Base-by-base conservation (phyloP, 305 asterid species). In the Fraxinus ornus region DNA sequence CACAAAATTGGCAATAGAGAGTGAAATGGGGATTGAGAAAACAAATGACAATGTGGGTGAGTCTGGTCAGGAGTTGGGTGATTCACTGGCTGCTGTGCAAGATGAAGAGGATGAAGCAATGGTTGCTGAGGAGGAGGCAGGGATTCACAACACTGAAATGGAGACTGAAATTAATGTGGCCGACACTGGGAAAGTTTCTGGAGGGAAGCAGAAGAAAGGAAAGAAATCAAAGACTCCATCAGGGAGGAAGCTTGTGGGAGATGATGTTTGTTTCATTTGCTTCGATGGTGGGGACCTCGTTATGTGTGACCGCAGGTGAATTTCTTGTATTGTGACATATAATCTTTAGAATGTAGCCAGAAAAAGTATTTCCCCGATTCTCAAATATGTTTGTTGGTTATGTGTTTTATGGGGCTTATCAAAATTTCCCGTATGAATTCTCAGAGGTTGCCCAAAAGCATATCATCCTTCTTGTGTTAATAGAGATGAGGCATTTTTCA, bases 261-360 rank as follows among this genome's bases (percentile, higher is more conserved):
- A 97, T 80, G 98, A 97, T 84, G 98, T 97, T 79, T 97, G 99
- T 86, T 94, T 97, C 91, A 93, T 97, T 86, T 97, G 99, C 94
- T 97, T 97, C 83, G 98, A 97, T 87, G 99, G 99, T 73, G 99
- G 99, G 75, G 92, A 91, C 71, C 98, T 97, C n/a, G 95, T 94
- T 80, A 87, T 97, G 47, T 94, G 99, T 88, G 98, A 93, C 84
- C 94, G 97, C 19, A 90, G 98, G 99, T 97, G 86, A 84, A 88
- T 39, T 85, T 78, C 85, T 52, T 81, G 83, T 64, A 78, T 62
- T 33, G 52, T 78, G 76, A 78, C 28, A 78, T 47, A 78, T 77
- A 78, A 64, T 60, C 13, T 75, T 82, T 79, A 72, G 19, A 32
- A 44, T 57, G 77, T 80, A 35, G 39, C 74, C 33, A 41, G 22